A percentile compares a stretch with the other conserved stretches of the same genome.
phyloP scores from a whole-genome alignment of 2,329 filamentous ascomycete genomes.

The Orbilia oligospora region DNA sequence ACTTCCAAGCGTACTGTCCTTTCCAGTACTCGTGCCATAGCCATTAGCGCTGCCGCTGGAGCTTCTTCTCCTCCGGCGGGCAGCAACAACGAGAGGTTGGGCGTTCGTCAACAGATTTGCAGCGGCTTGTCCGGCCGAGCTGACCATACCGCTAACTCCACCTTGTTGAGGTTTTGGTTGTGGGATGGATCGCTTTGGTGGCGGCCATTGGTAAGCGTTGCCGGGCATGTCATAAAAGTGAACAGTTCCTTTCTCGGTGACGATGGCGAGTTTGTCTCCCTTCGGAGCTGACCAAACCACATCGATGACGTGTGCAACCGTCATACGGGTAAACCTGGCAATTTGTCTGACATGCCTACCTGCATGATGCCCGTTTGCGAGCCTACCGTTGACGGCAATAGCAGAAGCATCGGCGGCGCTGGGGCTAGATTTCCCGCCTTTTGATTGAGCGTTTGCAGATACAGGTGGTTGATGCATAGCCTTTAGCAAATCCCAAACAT shows the following conservation, averaged over 20 bases:
- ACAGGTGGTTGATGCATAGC: slow-evolving; percentile 67
- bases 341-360: slow-evolving; percentile 82
- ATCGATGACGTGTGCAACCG: slow-evolving; percentile 89
- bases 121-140: slow-evolving; percentile 73
- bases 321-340: slow-evolving; percentile 90
- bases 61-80: slow-evolving; percentile 70
- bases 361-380: slow-evolving; percentile 65
- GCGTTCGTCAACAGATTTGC: slow-evolving; percentile 78
- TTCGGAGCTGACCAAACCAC: slow-evolving; percentile 87
- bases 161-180: slow-evolving; percentile 63
- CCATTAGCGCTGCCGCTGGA: slow-evolving; percentile 61
- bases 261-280: slow-evolving; percentile 86
- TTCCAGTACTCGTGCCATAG: slow-evolving; percentile 68
- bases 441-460: slow-evolving; percentile 66
- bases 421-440: slow-evolving; percentile 54
- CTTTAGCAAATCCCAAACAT: slow-evolving; percentile 81
- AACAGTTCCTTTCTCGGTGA: slow-evolving; percentile 94
- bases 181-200: slow-evolving; percentile 71
- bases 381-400: slow-evolving; percentile 52
- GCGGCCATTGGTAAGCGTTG: slow-evolving; percentile 88
- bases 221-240: slow-evolving; percentile 90
- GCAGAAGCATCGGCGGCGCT: slow-evolving; percentile 45
- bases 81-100: slow-evolving; percentile 77
- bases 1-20: slow-evolving; percentile 67
- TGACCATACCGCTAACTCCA: slow-evolving; percentile 70